Percentiles rank a stretch among this genome's conserved stretches.
Evolutionary conservation across 768 basidiomycete genomes (phyloP).

Genomic region (Leccinum disarticulatum): DNA sequence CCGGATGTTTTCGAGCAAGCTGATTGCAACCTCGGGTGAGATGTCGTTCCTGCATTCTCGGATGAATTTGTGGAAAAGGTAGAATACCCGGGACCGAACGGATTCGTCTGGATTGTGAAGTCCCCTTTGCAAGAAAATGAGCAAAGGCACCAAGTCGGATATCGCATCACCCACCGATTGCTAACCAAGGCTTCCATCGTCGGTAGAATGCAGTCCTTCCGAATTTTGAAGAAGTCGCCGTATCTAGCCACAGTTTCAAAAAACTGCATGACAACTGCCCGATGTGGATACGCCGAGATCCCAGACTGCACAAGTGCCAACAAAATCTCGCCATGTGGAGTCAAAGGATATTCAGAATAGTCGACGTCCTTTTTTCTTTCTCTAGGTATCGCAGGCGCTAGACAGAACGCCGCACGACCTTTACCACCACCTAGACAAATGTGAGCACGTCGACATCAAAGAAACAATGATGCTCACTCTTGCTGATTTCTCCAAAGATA

Average conservation of each 20-base stretch:
- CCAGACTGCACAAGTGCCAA: conserved; percentile 80
- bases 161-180: conserved; percentile 52
- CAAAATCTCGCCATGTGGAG: conserved; percentile 88
- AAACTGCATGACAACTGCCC: conserved; percentile 82
- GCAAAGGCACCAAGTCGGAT: neutral
- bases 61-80: conserved; percentile 92
- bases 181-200: conserved; percentile 89
- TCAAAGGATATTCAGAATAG: conserved; percentile 81
- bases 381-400: conserved; percentile 65
- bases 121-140: conserved; percentile 52
- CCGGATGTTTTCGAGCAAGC: conserved; percentile 68
- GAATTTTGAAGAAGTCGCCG: conserved; percentile 93
- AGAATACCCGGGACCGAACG: conserved; percentile 79
- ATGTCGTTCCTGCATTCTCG: conserved; percentile 80
- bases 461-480: conserved; percentile 52
- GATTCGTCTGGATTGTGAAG: conserved; percentile 73
- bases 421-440: conserved; percentile 60
- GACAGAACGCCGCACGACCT: conserved; percentile 85
- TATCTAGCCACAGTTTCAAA: conserved; percentile 94
- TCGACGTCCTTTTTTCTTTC: conserved; percentile 67
- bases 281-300: conserved; percentile 80
- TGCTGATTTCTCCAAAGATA: conserved; percentile 91
- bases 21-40: conserved; percentile 64
- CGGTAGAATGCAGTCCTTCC: conserved; percentile 84
- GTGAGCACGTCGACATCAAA: conserved; percentile 1